These are phyloP conservation scores for Balakata baccata DNA, from an alignment of 345 rosid species.

Conservation along the genomic window DNA sequence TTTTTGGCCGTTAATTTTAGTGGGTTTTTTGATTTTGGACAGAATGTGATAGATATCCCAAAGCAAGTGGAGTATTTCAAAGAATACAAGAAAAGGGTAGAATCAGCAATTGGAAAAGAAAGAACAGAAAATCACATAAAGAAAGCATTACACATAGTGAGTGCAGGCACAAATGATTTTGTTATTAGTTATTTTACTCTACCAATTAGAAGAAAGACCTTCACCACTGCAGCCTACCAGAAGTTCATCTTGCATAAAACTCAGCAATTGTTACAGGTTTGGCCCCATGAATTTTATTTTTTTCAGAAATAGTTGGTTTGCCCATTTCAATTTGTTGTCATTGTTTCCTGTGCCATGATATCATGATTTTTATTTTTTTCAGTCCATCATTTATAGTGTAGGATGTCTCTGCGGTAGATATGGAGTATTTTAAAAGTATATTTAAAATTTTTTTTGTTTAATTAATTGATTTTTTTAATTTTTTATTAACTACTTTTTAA, in stretches of 20 bases:
- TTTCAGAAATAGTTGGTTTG: not conserved
- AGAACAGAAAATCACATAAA: slow-evolving; percentile 30
- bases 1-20: no score
- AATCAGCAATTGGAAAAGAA: slow-evolving; percentile 39
- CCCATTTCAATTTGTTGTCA: not conserved
- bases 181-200: slow-evolving; percentile 52
- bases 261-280: slow-evolving; percentile 48
- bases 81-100: slow-evolving; percentile 48
- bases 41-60: slow-evolving; percentile 44
- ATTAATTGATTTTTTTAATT: no score
- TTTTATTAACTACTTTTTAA: no score
- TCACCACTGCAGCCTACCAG: slow-evolving; percentile 48
- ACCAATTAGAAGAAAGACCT: slow-evolving; percentile 52
- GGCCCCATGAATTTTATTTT: not conserved
- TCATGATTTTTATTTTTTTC: no score
- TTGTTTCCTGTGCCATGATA: not conserved
- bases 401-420: no score
- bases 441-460: no score
- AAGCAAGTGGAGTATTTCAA: slow-evolving; percentile 50
- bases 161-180: slow-evolving; percentile 63
- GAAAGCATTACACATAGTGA: slow-evolving; percentile 34
- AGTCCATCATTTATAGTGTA: no score
- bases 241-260: slow-evolving; percentile 46
- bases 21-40: slow-evolving; percentile 47
- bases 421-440: no score